Evolutionary conservation across 345 rosid species (phyloP).

Genomic region (Noccaea caerulescens): DNA sequence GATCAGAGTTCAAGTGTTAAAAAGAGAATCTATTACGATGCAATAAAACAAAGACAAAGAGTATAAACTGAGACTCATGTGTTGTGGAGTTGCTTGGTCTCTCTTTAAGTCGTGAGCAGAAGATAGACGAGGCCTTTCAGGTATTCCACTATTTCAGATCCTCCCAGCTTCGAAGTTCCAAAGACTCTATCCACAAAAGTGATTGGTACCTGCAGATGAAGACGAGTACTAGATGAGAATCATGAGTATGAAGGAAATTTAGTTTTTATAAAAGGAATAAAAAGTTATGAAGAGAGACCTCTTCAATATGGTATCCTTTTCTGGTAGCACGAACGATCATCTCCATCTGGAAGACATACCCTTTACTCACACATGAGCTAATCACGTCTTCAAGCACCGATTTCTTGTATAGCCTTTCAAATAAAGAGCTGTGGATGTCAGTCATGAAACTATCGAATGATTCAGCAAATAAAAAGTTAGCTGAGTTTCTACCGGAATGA

Average conservation of each 20-base stretch:
- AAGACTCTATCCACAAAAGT: conserved; percentile 91
- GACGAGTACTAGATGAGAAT: conserved; percentile 3
- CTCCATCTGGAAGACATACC: conserved; percentile 99
- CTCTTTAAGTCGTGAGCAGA: conserved; percentile 71
- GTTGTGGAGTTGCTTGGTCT: conserved; percentile 20
- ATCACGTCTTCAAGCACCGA: conserved; percentile 84
- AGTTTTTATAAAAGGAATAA: neutral
- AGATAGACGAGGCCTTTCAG: conserved; percentile 87
- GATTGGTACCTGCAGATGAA: conserved; percentile 80
- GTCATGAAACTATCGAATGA: conserved; percentile 9
- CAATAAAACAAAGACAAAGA: neutral
- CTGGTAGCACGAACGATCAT: conserved; percentile 97
- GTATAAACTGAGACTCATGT: conserved; percentile 3
- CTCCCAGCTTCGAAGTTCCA: conserved; percentile 98
- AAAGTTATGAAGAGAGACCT: conserved; percentile 45
- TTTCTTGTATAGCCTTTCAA: conserved; percentile 77
- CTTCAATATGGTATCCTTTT: conserved; percentile 87
- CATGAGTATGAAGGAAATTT: neutral
- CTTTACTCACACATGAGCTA: conserved; percentile 83
- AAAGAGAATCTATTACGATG: conserved; percentile 8
- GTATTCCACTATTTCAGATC: conserved; percentile 95
- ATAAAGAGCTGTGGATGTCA: conserved; percentile 24
- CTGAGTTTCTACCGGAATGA: conserved; percentile 70
- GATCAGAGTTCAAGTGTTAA: conserved; percentile 24
- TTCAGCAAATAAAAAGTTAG: neutral